Base-by-base conservation (phyloP, 2,329 filamentous ascomycete genomes). In the Alternaria novae-zelandiae region DNA sequence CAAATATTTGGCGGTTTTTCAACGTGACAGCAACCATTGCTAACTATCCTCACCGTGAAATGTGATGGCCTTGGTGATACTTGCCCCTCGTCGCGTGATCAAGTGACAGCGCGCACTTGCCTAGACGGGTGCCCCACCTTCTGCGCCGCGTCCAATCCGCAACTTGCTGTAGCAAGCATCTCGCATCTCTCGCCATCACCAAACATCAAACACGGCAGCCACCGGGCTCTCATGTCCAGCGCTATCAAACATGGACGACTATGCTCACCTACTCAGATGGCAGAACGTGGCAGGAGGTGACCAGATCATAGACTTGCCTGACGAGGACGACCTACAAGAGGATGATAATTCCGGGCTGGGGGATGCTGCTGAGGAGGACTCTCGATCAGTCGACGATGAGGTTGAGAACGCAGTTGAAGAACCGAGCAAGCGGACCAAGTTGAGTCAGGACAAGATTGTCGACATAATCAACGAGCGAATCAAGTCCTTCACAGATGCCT, bases 181-280 rank as follows among this genome's bases (percentile, higher is more conserved):
- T 21, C 44, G 13, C 57, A 44, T 26, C 12, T 13, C 25, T 17
- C 30, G 49, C 23, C 6, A 21, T 20, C 44, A 49, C 51, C 11
- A 54, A 54, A 11, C 15, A 36, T 21, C 13, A 6, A 26, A 17
- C 11, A 11, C 44, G 2, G 20, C n/a, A n/a, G 3, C 26, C 9
- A 51, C 4, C 49, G 11, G 20, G 7, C 11, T 6, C 4, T 47
- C 45, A n/a, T 23, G 30, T 20, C n/a, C 17, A 17, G 32, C 8
- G 30, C 9, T 3, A 3, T n/a, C 23, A 8, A 41, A 32, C 11
- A 28, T 11, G 17, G 55, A 62, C 2, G 63, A 67, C 3, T 77
- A 66, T 63, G 67, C 72, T 21, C 71, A 86, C 55, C 61, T 76
- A 8, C 67, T 81, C 4, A 53, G 53, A 32, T 72, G 72, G 68